Percentiles rank a stretch among this genome's conserved stretches.
These are phyloP conservation scores for Debaryomyces fabryi DNA, from an alignment of 1,139 yeast species.

Conservation along the genomic window DNA sequence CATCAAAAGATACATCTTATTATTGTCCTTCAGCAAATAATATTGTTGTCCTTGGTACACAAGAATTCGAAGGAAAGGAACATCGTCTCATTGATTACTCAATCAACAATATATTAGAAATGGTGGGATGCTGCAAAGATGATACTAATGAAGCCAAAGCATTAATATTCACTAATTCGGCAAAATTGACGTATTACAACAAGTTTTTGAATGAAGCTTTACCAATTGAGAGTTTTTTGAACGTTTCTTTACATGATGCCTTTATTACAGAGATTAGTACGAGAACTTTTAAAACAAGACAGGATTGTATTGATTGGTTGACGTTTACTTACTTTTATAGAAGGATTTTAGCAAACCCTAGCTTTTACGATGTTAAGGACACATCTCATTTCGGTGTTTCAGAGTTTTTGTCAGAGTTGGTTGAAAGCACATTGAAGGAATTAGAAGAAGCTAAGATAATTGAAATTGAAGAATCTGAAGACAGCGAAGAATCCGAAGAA, in stretches of 20 bases:
- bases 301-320: conserved; percentile 89
- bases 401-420: conserved; percentile 78
- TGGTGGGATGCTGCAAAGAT: conserved; percentile 64
- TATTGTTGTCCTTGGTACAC: conserved; percentile 73
- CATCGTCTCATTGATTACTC: conserved; percentile 72
- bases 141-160: conserved; percentile 36
- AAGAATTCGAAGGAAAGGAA: conserved; percentile 71
- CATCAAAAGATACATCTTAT: conserved; percentile 57
- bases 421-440: conserved; percentile 73
- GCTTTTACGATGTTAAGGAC: conserved; percentile 78
- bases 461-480: conserved; percentile 53
- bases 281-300: conserved; percentile 65
- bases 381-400: conserved; percentile 70
- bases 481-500: conserved; percentile 34
- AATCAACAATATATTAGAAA: conserved; percentile 65
- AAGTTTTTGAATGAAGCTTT: conserved; percentile 73
- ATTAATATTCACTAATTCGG: conserved; percentile 57
- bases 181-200: conserved; percentile 64
- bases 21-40: conserved; percentile 55
- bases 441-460: conserved; percentile 63
- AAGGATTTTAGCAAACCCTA: conserved; percentile 79
- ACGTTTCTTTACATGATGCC: conserved; percentile 60
- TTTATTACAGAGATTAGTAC: conserved; percentile 73
- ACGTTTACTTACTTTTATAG: conserved; percentile 84
- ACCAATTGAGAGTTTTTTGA: conserved; percentile 82